A percentile compares a stretch with the other conserved stretches of the same genome.
These are phyloP conservation scores for Citrus unshiu DNA, from an alignment of 345 rosid genomes.

Conservation along the genomic window DNA sequence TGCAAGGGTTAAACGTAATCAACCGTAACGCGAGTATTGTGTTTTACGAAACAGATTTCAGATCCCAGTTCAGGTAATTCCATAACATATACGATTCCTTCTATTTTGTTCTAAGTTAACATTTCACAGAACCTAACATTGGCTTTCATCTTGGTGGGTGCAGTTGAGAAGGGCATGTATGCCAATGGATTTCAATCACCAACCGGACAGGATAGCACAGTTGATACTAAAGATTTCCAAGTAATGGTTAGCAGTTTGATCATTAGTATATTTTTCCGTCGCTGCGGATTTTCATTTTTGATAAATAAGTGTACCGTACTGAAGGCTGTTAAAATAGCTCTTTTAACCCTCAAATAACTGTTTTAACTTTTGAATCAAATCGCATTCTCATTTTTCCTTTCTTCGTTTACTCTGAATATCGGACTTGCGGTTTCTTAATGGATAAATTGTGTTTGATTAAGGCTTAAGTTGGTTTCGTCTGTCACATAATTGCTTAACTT, in stretches of 20 bases:
- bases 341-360: background rate
- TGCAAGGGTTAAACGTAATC: background rate
- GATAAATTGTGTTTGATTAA: background rate
- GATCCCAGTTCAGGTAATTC: background rate
- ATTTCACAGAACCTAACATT: too few relatives aligned
- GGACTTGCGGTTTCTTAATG: background rate
- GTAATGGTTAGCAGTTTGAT: too few relatives aligned
- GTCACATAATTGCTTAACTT: background rate
- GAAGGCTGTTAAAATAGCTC: too few relatives aligned
- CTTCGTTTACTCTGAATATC: background rate
- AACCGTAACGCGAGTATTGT: background rate
- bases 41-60: background rate
- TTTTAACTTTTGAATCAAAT: background rate
- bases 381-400: background rate
- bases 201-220: background rate
- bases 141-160: background rate
- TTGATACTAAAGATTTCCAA: background rate
- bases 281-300: background rate
- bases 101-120: too few relatives aligned
- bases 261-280: too few relatives aligned
- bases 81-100: too few relatives aligned
- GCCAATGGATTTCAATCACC: background rate
- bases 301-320: background rate
- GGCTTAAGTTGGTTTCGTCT: background rate
- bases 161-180: conserved; percentile 25